Evolutionary conservation across 78 protist species (phyloP), one percentile per base, ranked within the genome.

Genomic region (Corallochytrium limacisporum): DNA sequence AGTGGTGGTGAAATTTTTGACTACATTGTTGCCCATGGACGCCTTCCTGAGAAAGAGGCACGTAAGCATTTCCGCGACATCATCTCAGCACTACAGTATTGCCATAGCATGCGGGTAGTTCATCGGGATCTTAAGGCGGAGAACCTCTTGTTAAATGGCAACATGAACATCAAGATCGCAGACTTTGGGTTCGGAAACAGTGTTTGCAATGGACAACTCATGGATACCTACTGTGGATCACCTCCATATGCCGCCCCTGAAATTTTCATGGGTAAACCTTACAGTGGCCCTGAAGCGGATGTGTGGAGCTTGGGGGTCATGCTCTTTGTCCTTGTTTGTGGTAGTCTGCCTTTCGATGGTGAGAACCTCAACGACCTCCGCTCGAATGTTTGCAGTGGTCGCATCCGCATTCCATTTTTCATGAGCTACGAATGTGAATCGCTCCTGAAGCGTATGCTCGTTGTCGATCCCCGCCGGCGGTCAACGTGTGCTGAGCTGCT

Each of bases 111-210:
- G 20, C 12, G n/a, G 31, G 66, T 69, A 24, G 31, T 24, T 20
- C 72, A 66, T 36, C 55, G 72, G n/a, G 72, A 66, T 9, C 43
- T 66, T 22, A 66, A 66, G 47, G 82, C 93, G 33, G 93, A 85
- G 46, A 88, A 88, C 40, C 49, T 88, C 3, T 37, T 92, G 40
- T 57, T 92, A 26, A 90, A 88, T 49, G 33, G 22, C n/a, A 36
- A 83, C 40, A 44, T 75, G 22, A 76, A 81, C 62, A 55, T 81
- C 16, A 88, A 88, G 50, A 67, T 88, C 6, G 73, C 89, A 9
- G 93, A 88, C 72, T 88, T 85, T 38, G 93, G 93, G 1, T 57
- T 88, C 16, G 39, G 73, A 26, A 82, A 82, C 72, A 48, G 43
- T 26, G 24, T 38, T 39, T 18, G 31, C 10, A 61, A 66, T 37